These are phyloP conservation scores for Xerocomus potaroensis DNA, from an alignment of 768 basidiomycete species.

Conservation along the genomic window DNA sequence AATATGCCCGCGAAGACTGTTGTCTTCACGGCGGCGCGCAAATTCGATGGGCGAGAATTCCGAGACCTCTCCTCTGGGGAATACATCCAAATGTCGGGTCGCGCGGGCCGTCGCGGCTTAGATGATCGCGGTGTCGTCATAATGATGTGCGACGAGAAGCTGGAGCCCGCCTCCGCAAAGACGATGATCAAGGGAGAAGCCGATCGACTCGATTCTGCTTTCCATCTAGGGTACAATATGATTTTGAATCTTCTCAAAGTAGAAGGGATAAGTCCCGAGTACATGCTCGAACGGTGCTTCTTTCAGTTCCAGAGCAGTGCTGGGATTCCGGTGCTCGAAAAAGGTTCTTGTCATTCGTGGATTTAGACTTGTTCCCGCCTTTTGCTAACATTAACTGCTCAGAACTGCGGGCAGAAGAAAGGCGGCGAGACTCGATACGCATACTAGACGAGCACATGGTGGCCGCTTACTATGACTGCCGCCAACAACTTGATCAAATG, in stretches of 20 bases:
- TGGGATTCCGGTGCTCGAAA: slow-evolving; percentile 80
- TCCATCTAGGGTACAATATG: slow-evolving; percentile 99
- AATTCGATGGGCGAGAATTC: slow-evolving; percentile 95
- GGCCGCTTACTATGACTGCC: slow-evolving; percentile 85
- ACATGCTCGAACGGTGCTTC: slow-evolving; percentile 96
- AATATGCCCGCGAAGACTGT: slow-evolving; percentile 99
- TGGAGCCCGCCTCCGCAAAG: slow-evolving; percentile 90
- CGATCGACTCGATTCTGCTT: slow-evolving; percentile 94
- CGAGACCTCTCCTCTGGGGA: slow-evolving; percentile 91
- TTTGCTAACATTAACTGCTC: slow-evolving; percentile 5
- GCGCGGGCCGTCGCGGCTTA: slow-evolving; percentile 93
- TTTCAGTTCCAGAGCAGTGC: slow-evolving; percentile 97
- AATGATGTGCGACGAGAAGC: slow-evolving; percentile 99
- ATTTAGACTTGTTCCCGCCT: no score
- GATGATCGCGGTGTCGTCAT: slow-evolving; percentile 99
- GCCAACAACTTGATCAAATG: slow-evolving; percentile 92
- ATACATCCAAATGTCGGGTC: slow-evolving; percentile 99
- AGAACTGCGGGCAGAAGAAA: slow-evolving; percentile 80
- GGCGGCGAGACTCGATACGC: slow-evolving; percentile 53
- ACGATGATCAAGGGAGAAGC: slow-evolving; percentile 98
- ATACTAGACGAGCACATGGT: slow-evolving; percentile 83
- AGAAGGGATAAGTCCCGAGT: slow-evolving; percentile 97
- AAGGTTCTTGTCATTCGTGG: slow-evolving; percentile 49
- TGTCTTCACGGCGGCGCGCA: slow-evolving; percentile 92
- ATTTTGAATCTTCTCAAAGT: slow-evolving; percentile 97